Conservation (phyloP, 2,329 filamentous ascomycete genomes). For the Diplodia sapinea region DNA sequence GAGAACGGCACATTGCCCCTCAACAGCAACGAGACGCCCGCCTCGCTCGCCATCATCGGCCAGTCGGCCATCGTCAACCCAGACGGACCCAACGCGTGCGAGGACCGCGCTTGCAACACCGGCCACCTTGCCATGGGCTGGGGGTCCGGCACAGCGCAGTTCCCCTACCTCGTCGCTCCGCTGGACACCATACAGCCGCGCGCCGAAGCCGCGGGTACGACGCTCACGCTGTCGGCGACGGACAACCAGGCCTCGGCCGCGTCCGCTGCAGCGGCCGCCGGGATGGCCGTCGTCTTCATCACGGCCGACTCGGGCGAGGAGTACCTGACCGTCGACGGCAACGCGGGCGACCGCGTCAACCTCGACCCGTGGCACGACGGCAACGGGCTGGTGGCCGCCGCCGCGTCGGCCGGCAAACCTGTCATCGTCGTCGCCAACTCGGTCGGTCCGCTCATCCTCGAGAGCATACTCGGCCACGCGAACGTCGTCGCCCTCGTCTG, state of each 20-base stretch:
- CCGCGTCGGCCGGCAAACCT: constrained; percentile 46
- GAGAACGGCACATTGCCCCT: constrained; percentile 72
- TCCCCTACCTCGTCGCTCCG: constrained; percentile 53
- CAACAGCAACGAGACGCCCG: constrained; percentile 50
- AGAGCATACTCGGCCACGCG: constrained; percentile 45
- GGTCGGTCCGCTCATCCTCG: constrained; percentile 47
- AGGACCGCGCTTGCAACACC: constrained; percentile 67
- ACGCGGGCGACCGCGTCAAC: constrained; percentile 56
- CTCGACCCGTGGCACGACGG: constrained; percentile 55
- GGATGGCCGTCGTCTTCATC: constrained; percentile 55
- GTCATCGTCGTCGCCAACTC: constrained; percentile 49
- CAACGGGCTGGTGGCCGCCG: constrained; percentile 49
- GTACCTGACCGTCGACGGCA: constrained; percentile 55
- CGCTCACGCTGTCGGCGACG: constrained; percentile 47
- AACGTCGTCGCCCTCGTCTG: constrained; percentile 49
- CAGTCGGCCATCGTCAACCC: constrained; percentile 80
- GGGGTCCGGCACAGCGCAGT: constrained; percentile 63
- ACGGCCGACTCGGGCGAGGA: constrained; percentile 57
- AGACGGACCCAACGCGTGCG: constrained; percentile 78
- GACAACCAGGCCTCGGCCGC: constrained; percentile 48
- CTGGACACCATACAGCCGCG: constrained; percentile 51
- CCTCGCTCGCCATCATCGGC: constrained; percentile 69
- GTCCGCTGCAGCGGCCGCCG: constrained; percentile 45
- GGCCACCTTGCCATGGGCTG: constrained; percentile 72
- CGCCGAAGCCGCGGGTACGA: constrained; percentile 47